Percentiles rank a stretch among this genome's conserved stretches.
These are phyloP conservation scores for Xylaria hypoxylon DNA, from an alignment of 2,329 filamentous ascomycete species.

Conservation along the genomic window DNA sequence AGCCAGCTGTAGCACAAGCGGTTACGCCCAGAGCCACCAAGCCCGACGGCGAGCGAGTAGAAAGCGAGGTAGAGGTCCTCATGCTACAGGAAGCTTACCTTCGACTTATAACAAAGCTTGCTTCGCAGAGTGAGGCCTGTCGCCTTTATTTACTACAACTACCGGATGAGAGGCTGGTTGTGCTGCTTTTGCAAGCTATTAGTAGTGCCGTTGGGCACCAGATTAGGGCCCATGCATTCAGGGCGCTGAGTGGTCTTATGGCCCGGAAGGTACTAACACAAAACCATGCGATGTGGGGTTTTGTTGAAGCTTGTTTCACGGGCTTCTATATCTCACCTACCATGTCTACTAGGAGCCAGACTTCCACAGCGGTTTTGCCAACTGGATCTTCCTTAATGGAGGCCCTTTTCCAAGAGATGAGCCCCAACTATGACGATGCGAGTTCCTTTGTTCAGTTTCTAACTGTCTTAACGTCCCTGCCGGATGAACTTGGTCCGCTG, in stretches of 20 bases:
- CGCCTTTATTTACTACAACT: constrained; percentile 78
- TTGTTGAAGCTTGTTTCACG: constrained; percentile 82
- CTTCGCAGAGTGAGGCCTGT: constrained; percentile 77
- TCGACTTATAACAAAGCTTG: constrained; percentile 85
- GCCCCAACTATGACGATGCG: constrained; percentile 84
- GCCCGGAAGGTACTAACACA: constrained; percentile 76
- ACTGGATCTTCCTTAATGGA: constrained; percentile 60
- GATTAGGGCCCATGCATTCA: constrained; percentile 85
- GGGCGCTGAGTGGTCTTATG: constrained; percentile 79
- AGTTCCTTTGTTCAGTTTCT: constrained; percentile 86
- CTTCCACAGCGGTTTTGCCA: constrained; percentile 51
- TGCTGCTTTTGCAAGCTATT: constrained; percentile 81
- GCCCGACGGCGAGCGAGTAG: constrained; percentile 73
- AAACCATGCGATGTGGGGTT: constrained; percentile 81
- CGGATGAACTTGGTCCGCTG: constrained; percentile 68
- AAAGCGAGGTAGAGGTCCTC: constrained; percentile 89
- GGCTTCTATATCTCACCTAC: constrained; percentile 60
- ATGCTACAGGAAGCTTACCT: constrained; percentile 97
- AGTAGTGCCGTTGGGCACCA: constrained; percentile 80
- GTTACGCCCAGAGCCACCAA: constrained; percentile 70
- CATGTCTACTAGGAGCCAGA: constrained; percentile 43
- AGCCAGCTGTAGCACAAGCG: constrained; percentile 67
- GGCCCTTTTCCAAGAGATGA: constrained; percentile 78
- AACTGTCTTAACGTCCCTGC: constrained; percentile 76
- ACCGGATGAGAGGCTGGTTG: constrained; percentile 74